A percentile compares a stretch with the other conserved stretches of the same genome.
phyloP scores from a whole-genome alignment of 169 alveolate species.

The Amoebophrya sp. region DNA sequence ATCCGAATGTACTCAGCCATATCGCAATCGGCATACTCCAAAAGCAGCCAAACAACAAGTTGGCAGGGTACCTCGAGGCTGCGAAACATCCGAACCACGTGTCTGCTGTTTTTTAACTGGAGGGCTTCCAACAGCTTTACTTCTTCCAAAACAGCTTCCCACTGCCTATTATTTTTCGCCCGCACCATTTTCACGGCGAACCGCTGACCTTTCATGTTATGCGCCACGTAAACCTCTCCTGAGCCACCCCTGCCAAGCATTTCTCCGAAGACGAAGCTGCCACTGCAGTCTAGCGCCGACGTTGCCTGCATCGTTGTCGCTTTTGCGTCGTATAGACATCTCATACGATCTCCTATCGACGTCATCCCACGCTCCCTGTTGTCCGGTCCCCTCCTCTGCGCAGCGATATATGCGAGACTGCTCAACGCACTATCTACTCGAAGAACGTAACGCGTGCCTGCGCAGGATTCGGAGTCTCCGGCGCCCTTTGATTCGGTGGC shows the following conservation, averaged over 20 bases:
- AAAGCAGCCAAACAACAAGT: not conserved
- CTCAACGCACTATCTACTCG: too few species aligned
- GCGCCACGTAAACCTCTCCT: not conserved
- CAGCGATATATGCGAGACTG: too few species aligned
- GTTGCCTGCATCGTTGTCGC: too few species aligned
- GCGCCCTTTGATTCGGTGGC: too few species aligned
- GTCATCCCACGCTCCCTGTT: too few species aligned
- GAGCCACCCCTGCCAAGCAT: not conserved
- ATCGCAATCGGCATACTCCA: not conserved
- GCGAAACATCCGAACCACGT: not conserved
- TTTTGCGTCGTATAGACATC: too few species aligned
- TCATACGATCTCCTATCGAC: too few species aligned
- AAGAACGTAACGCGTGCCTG: too few species aligned
- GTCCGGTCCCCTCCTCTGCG: too few species aligned
- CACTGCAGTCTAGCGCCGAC: too few species aligned
- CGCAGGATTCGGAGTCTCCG: too few species aligned
- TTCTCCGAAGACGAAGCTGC: not conserved
- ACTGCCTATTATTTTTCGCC: not conserved
- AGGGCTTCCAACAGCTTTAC: not conserved
- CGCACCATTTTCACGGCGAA: not conserved
- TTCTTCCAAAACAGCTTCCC: not conserved
- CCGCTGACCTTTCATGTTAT: not conserved
- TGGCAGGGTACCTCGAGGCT: not conserved
- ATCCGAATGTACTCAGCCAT: not conserved
- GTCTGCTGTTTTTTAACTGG: not conserved